A percentile compares a stretch with the other conserved stretches of the same genome.
These are phyloP conservation scores for Xylariaceae sp. DNA, from an alignment of 2,329 filamentous ascomycete species.

Conservation along the genomic window DNA sequence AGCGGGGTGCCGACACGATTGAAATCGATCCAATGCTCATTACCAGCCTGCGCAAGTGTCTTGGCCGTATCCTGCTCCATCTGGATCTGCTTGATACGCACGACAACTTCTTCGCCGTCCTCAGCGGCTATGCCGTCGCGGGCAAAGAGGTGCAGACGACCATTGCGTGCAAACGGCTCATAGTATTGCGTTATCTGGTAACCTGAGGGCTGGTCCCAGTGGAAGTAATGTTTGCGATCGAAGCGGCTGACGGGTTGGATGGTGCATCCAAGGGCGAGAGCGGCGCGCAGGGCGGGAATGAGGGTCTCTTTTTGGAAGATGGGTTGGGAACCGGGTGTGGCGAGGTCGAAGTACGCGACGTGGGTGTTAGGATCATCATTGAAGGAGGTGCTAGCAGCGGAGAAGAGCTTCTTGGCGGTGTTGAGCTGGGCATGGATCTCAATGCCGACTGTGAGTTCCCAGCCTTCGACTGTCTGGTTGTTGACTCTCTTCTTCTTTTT, in stretches of 20 bases:
- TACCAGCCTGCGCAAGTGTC: conserved; percentile 72
- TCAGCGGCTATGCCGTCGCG: conserved; percentile 77
- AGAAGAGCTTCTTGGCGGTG: conserved; percentile 85
- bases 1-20: conserved; percentile 89
- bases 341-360: conserved; percentile 82
- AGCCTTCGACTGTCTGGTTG: conserved; percentile 58
- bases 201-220: conserved; percentile 93
- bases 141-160: conserved; percentile 63
- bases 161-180: conserved; percentile 64
- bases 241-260: conserved; percentile 77
- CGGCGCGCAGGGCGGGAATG: conserved; percentile 85
- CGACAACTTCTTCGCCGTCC: conserved; percentile 64
- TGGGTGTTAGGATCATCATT: conserved; percentile 76
- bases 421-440: conserved; percentile 98
- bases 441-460: conserved; percentile 93
- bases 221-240: conserved; percentile 98
- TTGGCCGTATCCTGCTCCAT: conserved; percentile 98
- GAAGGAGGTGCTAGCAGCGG: conserved; percentile 61
- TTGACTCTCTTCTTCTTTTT: conserved; percentile 44
- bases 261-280: conserved; percentile 75
- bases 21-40: conserved; percentile 79
- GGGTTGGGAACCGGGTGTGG: conserved; percentile 86
- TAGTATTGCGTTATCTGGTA: conserved; percentile 99
- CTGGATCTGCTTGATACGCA: conserved; percentile 91
- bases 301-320: conserved; percentile 78